Conservation (phyloP, 2,329 filamentous ascomycete species). For the Xylariaceae sp. region DNA sequence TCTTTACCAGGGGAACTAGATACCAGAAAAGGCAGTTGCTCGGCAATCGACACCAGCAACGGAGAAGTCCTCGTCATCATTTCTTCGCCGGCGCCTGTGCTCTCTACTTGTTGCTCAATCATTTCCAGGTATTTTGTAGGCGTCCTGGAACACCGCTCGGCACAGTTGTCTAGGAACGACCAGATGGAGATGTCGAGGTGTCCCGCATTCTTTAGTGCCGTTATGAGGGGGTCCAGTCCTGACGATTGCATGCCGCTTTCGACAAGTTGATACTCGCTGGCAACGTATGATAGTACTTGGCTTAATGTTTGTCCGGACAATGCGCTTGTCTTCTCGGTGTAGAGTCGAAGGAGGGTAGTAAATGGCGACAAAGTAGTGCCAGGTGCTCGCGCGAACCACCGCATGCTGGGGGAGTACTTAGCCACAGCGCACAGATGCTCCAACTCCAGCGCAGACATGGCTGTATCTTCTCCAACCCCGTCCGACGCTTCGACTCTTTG, state of each 20-base stretch:
- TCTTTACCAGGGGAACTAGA: slow-evolving; percentile 41
- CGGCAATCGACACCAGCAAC: slow-evolving; percentile 62
- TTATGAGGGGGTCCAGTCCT: slow-evolving; percentile 44
- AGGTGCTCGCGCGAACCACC: slow-evolving; percentile 78
- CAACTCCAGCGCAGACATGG: slow-evolving; percentile 65
- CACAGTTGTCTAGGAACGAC: slow-evolving; percentile 76
- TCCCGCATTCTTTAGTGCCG: slow-evolving; percentile 32
- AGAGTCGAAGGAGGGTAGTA: slow-evolving; percentile 60
- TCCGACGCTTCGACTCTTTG: slow-evolving; percentile 51
- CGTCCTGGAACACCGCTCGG: slow-evolving; percentile 65
- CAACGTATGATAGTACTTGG: slow-evolving; percentile 54
- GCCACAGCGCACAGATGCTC: slow-evolving; percentile 79
- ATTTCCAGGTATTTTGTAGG: slow-evolving; percentile 80
- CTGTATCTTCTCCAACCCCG: slow-evolving; percentile 44
- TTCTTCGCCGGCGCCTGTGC: slow-evolving; percentile 23
- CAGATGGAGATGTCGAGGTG: slow-evolving; percentile 43
- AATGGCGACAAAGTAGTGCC: slow-evolving; percentile 63
- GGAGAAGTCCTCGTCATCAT: slow-evolving; percentile 48
- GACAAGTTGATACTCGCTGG: slow-evolving; percentile 62
- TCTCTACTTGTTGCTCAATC: slow-evolving; percentile 38
- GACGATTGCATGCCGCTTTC: slow-evolving; percentile 38
- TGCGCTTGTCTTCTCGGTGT: slow-evolving; percentile 42
- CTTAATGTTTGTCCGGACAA: slow-evolving; percentile 47
- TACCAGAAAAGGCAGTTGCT: slow-evolving; percentile 70
- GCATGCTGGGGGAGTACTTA: slow-evolving; percentile 73